Evolutionary conservation across 495 filamentous ascomycete species (phyloP).

Genomic region (Cladorrhinum samala): DNA sequence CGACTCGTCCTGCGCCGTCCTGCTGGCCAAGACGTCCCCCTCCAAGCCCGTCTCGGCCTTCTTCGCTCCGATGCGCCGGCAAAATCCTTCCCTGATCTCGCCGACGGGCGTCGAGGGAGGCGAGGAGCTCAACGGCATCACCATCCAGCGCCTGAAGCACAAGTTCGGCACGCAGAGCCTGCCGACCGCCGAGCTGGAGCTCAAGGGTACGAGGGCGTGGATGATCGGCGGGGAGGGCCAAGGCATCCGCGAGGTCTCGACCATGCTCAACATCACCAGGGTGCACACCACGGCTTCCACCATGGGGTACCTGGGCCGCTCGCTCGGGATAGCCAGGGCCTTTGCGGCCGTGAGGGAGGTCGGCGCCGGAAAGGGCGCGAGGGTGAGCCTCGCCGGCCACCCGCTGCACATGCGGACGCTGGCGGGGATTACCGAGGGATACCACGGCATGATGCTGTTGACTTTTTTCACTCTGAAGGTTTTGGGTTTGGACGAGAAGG

Average conservation of each 20-base stretch:
- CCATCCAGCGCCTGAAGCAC: constrained; percentile 61
- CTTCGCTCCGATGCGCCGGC: constrained; percentile 56
- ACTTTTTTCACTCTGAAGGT: constrained; percentile 55
- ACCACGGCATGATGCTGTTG: constrained; percentile 55
- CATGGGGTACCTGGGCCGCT: constrained; percentile 52
- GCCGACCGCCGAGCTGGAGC: constrained; percentile 64
- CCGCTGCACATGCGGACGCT: constrained; percentile 58
- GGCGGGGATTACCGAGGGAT: constrained; percentile 40
- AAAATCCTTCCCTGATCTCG: constrained; percentile 25
- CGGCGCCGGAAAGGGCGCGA: constrained; percentile 33
- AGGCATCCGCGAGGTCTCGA: constrained; percentile 60
- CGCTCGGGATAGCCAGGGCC: constrained; percentile 54
- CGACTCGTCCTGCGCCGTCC: constrained; percentile 61
- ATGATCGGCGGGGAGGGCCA: constrained; percentile 56
- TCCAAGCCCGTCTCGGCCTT: constrained; percentile 56
- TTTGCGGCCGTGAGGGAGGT: constrained; percentile 41
- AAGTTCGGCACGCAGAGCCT: constrained; percentile 65
- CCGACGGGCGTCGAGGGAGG: constrained; percentile 9
- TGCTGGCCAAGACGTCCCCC: constrained; percentile 59
- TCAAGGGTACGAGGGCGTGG: constrained; percentile 55
- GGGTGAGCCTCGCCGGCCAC: constrained; percentile 43
- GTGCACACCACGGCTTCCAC: constrained; percentile 57
- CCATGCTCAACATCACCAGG: constrained; percentile 63
- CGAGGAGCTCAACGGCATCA: constrained; percentile 58
- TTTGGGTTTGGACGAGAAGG: constrained; percentile 23